phyloP scores from a whole-genome alignment of 2,329 filamentous ascomycete genomes.

The Truncatella angustata region DNA sequence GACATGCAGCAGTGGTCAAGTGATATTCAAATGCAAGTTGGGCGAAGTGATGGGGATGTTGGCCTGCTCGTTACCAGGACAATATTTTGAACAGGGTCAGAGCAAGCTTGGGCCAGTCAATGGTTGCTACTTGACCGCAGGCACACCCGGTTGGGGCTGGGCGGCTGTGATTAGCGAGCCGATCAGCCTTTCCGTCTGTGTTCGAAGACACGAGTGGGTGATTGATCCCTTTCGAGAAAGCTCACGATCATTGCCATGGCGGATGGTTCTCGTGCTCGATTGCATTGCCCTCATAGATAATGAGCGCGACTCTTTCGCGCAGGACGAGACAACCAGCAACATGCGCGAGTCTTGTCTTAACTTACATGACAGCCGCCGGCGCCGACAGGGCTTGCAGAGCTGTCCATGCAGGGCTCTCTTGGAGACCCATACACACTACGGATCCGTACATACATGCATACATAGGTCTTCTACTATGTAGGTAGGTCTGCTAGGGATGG shows the following conservation, averaged over 20 bases:
- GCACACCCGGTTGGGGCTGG: background rate
- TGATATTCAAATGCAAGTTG: background rate
- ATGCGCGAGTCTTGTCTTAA: slow-evolving; percentile 8
- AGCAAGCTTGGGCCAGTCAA: slow-evolving; percentile 8
- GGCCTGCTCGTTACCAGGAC: slow-evolving; percentile 4
- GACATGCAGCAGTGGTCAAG: background rate
- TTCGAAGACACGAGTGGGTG: slow-evolving; percentile 14
- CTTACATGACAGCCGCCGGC: slow-evolving; percentile 17
- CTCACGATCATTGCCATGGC: slow-evolving; percentile 22
- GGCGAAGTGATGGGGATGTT: background rate
- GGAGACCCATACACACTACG: background rate
- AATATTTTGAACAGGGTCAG: background rate
- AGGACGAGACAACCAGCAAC: background rate
- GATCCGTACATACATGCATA: too few species aligned
- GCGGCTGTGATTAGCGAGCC: background rate
- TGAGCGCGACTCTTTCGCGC: slow-evolving; percentile 12
- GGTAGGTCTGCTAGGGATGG: too few species aligned
- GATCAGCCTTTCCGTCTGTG: slow-evolving; percentile 20
- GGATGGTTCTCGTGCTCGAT: slow-evolving; percentile 15
- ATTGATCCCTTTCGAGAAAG: slow-evolving; percentile 13
- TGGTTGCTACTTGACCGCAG: background rate
- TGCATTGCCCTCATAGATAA: slow-evolving; percentile 17
- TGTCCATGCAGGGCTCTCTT: background rate
- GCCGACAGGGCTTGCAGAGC: background rate
- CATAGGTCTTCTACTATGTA: too few species aligned